A percentile compares a stretch with the other conserved stretches of the same genome.
phyloP scores from a whole-genome alignment of 129 eudicot species.

The Chrysanthemum makinoi region DNA sequence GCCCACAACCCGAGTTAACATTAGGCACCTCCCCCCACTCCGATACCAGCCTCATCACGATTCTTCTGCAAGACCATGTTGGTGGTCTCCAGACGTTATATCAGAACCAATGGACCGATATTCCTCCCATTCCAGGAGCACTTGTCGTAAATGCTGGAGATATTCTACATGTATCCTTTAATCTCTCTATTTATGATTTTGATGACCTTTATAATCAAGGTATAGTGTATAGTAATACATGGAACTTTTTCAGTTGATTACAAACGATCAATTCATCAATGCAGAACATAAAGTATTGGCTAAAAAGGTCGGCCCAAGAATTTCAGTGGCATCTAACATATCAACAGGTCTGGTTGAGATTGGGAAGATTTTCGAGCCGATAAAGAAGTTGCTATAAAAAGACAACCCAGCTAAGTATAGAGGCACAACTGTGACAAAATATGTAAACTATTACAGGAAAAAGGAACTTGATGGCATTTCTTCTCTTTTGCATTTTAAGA shows the following conservation, averaged over 20 bases:
- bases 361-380: slow-evolving; percentile 41
- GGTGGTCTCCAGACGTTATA: slow-evolving; percentile 45
- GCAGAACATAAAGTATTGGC: slow-evolving; percentile 1
- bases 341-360: slow-evolving; percentile 16
- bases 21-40: slow-evolving; percentile 27
- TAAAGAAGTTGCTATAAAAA: slow-evolving; percentile 30
- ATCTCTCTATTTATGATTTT: not conserved
- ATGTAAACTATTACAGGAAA: not conserved
- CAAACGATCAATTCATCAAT: not conserved
- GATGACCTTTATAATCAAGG: not conserved
- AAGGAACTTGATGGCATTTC: slow-evolving; percentile 23
- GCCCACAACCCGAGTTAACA: slow-evolving; percentile 1
- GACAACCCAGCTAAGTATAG: slow-evolving; percentile 47
- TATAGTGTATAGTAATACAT: not conserved
- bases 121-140: slow-evolving; percentile 20
- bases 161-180: slow-evolving; percentile 35
- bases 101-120: slow-evolving; percentile 44
- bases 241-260: slow-evolving; percentile 37
- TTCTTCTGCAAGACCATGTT: slow-evolving; percentile 46
- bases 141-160: slow-evolving; percentile 43
- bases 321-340: slow-evolving; percentile 54
- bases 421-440: slow-evolving; percentile 35
- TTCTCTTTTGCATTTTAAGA: slow-evolving; percentile 34
- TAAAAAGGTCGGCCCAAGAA: slow-evolving; percentile 42
- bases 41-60: slow-evolving; percentile 34